phyloP scores from a whole-genome alignment of 148 eudicot species.

The Mesembryanthemum crystallinum region DNA sequence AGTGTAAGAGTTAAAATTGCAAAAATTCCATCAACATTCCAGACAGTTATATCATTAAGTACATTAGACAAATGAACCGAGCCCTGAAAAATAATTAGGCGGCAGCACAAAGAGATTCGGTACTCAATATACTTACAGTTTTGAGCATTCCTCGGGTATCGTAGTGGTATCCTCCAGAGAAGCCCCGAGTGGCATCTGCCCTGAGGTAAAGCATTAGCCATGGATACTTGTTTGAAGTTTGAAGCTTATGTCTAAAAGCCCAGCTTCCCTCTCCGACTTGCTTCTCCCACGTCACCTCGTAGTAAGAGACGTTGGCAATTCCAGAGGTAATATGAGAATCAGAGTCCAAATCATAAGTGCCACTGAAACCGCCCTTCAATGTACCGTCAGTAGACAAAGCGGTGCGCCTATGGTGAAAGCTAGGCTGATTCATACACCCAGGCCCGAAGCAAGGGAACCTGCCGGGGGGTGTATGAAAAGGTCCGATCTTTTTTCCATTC shows the following conservation, averaged over 20 bases:
- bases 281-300: conserved; percentile 61
- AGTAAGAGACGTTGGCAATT: conserved; percentile 32
- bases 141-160: conserved; percentile 65
- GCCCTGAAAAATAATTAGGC: no score
- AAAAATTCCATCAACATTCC: no score
- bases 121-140: conserved; percentile 41
- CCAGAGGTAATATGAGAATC: conserved; percentile 21
- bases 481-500: conserved; percentile 59
- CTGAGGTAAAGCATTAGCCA: conserved; percentile 66
- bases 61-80: no score
- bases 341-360: conserved; percentile 53
- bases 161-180: conserved; percentile 64
- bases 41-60: no score
- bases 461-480: conserved; percentile 44
- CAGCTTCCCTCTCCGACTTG: conserved; percentile 45
- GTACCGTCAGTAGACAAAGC: conserved; percentile 23
- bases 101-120: no score
- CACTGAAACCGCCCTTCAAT: conserved; percentile 54
- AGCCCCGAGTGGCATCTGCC: conserved; percentile 61
- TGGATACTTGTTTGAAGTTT: conserved; percentile 51
- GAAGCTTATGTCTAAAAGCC: conserved; percentile 52
- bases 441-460: conserved; percentile 72
- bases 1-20: no score
- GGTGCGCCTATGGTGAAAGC: conserved; percentile 48
- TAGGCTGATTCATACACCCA: conserved; percentile 84